Percentiles rank a stretch among this genome's conserved stretches.
Conservation (phyloP, 78 protist genomes). For the Dictyostelium intermedium region DNA sequence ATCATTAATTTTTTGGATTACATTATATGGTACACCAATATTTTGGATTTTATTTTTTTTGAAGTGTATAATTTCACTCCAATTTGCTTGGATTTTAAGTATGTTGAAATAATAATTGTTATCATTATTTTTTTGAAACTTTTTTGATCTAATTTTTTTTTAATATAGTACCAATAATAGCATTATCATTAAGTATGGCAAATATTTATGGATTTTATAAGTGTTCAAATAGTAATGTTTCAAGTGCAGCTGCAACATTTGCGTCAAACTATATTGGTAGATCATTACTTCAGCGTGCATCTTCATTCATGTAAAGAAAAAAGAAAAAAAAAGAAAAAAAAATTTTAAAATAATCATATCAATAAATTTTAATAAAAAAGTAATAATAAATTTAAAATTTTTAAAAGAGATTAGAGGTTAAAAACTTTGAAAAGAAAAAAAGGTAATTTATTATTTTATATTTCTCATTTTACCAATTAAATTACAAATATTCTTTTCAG, state of each 20-base stretch:
- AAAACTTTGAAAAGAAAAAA: neutral
- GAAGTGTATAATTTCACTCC: conserved; percentile 6
- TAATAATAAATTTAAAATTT: neutral
- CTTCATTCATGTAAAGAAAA: neutral
- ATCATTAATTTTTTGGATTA: conserved; percentile 50
- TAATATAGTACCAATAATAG: conserved; percentile 38
- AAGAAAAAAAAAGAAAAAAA: neutral
- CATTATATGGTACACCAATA: conserved; percentile 38
- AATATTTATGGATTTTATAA: conserved; percentile 48
- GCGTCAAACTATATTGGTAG: conserved; percentile 20
- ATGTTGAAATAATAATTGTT: neutral
- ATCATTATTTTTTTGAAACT: neutral
- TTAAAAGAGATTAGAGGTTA: neutral
- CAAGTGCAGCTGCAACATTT: neutral
- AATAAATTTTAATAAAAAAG: neutral
- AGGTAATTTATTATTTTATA: neutral
- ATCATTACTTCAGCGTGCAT: neutral
- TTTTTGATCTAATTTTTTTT: neutral
- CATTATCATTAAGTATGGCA: conserved; percentile 34
- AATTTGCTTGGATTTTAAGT: conserved; percentile 62
- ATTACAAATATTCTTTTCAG: conserved; percentile 54
- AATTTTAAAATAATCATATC: neutral
- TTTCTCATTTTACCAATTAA: conserved; percentile 50
- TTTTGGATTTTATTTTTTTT: conserved; percentile 46
- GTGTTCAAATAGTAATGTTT: conserved; percentile 16